Percentiles rank a stretch among this genome's conserved stretches.
Conservation (phyloP, 1,284 basidiomycete species). For the Sanghuangporus sanghuang region DNA sequence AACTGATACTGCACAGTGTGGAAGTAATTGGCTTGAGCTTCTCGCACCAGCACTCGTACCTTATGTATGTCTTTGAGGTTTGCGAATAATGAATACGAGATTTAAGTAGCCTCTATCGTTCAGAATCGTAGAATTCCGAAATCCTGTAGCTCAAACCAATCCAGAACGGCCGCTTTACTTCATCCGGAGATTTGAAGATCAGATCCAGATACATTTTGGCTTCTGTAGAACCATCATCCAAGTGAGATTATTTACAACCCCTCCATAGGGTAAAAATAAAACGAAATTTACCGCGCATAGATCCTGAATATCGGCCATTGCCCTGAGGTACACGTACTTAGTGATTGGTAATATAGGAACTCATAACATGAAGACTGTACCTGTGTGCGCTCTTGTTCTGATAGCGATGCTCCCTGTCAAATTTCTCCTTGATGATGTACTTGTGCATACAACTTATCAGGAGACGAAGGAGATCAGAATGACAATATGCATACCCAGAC, state of each 20-base stretch:
- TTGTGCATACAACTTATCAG: not conserved
- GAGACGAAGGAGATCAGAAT: not conserved
- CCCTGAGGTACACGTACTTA: not conserved
- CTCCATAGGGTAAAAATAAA: not conserved
- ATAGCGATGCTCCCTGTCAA: not conserved
- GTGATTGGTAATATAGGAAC: too few species aligned
- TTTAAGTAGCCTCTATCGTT: too few species aligned
- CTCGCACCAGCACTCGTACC: too few species aligned
- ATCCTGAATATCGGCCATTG: slow-evolving; percentile 9
- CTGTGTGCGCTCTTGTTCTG: not conserved
- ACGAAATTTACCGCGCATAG: slow-evolving; percentile 1
- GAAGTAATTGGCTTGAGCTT: too few species aligned
- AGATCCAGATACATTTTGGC: slow-evolving; percentile 8
- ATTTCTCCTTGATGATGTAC: slow-evolving; percentile 7
- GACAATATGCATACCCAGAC: slow-evolving; percentile 3
- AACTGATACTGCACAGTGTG: too few species aligned
- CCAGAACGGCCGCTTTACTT: slow-evolving; percentile 7
- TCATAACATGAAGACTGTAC: not conserved
- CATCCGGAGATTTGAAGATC: slow-evolving; percentile 1
- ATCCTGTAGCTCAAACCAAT: not conserved
- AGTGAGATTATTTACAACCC: not conserved
- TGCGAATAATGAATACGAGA: too few species aligned
- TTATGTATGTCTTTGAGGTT: too few species aligned
- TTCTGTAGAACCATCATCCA: not conserved
- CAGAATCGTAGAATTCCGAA: too few species aligned